Conservation (phyloP, 2,329 filamentous ascomycete species). For the Fusarium coicis region DNA sequence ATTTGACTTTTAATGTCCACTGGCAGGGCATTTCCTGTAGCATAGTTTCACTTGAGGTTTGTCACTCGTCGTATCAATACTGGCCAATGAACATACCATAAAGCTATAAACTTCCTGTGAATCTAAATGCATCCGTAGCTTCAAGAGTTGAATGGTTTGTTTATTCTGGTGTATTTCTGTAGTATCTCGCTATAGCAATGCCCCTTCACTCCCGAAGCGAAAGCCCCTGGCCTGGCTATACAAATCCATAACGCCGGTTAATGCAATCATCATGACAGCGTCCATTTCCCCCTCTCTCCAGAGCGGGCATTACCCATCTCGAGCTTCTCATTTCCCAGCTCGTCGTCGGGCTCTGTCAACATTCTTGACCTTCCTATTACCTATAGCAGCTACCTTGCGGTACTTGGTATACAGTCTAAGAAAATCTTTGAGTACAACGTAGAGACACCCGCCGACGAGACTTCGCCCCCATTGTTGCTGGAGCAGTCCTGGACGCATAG, state of each 20-base stretch:
- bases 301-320: slow-evolving; percentile 4
- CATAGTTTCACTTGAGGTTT: neutral
- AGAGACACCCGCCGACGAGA: slow-evolving; percentile 87
- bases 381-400: slow-evolving; percentile 66
- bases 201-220: neutral
- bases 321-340: slow-evolving; percentile 52
- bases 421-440: slow-evolving; percentile 82
- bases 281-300: neutral
- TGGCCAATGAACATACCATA: neutral
- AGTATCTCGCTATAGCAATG: slow-evolving; percentile 5
- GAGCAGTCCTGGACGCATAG: slow-evolving; percentile 71
- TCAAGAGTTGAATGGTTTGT: slow-evolving; percentile 16
- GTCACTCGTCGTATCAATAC: neutral
- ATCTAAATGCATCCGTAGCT: neutral
- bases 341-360: slow-evolving; percentile 52
- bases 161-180: slow-evolving; percentile 5
- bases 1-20: neutral
- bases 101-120: neutral
- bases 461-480: slow-evolving; percentile 90
- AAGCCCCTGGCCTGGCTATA: slow-evolving; percentile 7
- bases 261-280: slow-evolving; percentile 25
- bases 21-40: neutral
- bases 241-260: slow-evolving; percentile 32
- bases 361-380: slow-evolving; percentile 65
- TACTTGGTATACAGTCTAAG: slow-evolving; percentile 72